A percentile compares a stretch with the other conserved stretches of the same genome.
These are phyloP conservation scores for Gaertneriomyces semiglobifer DNA, from an alignment of 192 early-diverging fungal species.

Conservation along the genomic window DNA sequence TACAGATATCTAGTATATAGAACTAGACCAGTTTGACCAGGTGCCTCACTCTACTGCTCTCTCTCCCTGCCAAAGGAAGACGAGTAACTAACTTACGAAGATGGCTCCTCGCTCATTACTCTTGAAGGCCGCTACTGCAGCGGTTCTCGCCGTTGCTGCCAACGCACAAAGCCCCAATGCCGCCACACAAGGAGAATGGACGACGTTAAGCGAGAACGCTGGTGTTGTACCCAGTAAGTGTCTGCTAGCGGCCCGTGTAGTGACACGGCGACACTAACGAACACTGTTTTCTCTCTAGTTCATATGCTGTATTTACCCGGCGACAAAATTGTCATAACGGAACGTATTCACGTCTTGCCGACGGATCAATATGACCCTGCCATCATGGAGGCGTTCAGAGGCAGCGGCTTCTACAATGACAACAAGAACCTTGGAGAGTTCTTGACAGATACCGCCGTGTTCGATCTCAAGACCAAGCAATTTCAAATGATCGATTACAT, in stretches of 20 bases:
- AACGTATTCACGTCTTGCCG: not conserved
- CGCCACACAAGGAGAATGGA: too few relatives aligned
- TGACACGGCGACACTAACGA: not conserved
- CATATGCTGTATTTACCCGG: not conserved
- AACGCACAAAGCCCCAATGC: too few relatives aligned
- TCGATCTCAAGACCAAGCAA: not conserved
- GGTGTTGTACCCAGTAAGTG: slow-evolving; percentile 3
- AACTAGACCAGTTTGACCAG: too few relatives aligned
- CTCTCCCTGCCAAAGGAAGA: too few relatives aligned
- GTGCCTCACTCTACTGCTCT: too few relatives aligned
- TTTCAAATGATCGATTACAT: not conserved
- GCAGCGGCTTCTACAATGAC: not conserved
- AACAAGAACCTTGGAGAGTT: slow-evolving; percentile 6
- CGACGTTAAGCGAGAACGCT: not conserved
- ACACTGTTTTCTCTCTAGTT: not conserved
- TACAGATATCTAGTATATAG: too few relatives aligned
- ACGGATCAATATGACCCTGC: not conserved
- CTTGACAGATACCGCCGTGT: slow-evolving; percentile 10
- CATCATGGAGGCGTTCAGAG: not conserved
- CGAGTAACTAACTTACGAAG: not conserved
- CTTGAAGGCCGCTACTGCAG: not conserved
- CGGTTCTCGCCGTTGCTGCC: not conserved
- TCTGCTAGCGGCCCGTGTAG: not conserved
- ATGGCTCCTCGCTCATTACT: not conserved
- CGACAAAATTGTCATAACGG: not conserved